Conservation (phyloP, 768 basidiomycete species). For the Boletus subcaerulescens region DNA sequence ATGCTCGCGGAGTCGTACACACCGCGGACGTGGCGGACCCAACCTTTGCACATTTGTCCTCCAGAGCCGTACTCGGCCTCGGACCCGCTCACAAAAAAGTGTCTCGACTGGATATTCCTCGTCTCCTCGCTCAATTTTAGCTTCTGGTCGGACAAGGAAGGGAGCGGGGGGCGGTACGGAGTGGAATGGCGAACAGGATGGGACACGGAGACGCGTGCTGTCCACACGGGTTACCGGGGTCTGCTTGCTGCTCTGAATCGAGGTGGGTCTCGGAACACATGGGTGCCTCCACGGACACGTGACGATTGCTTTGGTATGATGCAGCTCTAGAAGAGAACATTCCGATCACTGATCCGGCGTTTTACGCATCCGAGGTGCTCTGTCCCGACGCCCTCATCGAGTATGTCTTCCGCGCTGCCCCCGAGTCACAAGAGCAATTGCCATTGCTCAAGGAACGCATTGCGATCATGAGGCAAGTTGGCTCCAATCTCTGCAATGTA, state of each 20-base stretch:
- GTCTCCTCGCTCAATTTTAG: conserved; percentile 85
- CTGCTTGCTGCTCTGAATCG: conserved; percentile 79
- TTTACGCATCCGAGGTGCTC: conserved; percentile 66
- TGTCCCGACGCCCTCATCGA: conserved; percentile 73
- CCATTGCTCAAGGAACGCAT: conserved; percentile 74
- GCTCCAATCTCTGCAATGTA: conserved; percentile 66
- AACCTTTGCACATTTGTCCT: conserved; percentile 67
- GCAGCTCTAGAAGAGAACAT: conserved; percentile 73
- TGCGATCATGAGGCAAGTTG: conserved; percentile 74
- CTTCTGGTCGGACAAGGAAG: conserved; percentile 80
- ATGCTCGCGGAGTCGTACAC: conserved; percentile 65
- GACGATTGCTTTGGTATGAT: background rate
- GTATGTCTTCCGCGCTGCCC: conserved; percentile 62
- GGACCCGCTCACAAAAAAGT: conserved; percentile 52
- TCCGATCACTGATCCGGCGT: conserved; percentile 74
- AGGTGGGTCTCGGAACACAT: conserved; percentile 43
- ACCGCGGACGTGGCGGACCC: conserved; percentile 76
- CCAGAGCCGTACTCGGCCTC: conserved; percentile 55
- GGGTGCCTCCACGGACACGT: background rate
- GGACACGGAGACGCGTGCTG: conserved; percentile 44
- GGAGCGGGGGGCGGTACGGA: conserved; percentile 60
- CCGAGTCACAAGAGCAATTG: conserved; percentile 57
- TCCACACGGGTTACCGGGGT: conserved; percentile 86
- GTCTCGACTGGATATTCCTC: conserved; percentile 85
- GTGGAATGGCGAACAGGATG: conserved; percentile 76